Conservation (phyloP, 345 rosid genomes). For the Punica granatum region DNA sequence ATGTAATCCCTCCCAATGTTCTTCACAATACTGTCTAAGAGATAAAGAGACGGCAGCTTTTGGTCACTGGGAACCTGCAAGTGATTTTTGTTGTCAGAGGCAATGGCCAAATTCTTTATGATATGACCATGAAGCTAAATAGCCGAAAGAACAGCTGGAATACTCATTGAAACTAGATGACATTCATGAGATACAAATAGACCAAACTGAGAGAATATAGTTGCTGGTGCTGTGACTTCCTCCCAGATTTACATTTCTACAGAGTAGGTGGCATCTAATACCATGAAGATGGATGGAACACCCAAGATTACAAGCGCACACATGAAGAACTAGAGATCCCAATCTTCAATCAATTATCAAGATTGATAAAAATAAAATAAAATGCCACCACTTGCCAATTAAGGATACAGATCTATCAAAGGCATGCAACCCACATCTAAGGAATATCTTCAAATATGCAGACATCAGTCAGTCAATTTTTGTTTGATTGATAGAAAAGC, state of each 20-base stretch:
- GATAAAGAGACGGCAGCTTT: slow-evolving; percentile 96
- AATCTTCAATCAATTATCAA: not conserved
- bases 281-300: not conserved
- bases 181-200: not conserved
- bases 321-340: not conserved
- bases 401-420: not conserved
- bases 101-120: slow-evolving; percentile 2
- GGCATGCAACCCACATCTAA: not conserved
- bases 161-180: not conserved
- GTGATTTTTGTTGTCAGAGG: slow-evolving; percentile 38
- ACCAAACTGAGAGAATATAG: not conserved
- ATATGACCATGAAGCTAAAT: not conserved
- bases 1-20: slow-evolving; percentile 93
- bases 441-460: not conserved
- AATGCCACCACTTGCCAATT: not conserved
- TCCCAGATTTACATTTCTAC: not conserved
- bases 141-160: slow-evolving; percentile 3
- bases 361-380: not conserved
- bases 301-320: not conserved
- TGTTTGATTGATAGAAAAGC: not conserved
- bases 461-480: not conserved
- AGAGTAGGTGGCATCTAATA: not conserved
- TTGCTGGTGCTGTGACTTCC: not conserved
- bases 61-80: slow-evolving; percentile 99
- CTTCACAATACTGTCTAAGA: slow-evolving; percentile 98